Base-by-base conservation (phyloP, 441 rosid genomes). In the Kokia cookei region DNA sequence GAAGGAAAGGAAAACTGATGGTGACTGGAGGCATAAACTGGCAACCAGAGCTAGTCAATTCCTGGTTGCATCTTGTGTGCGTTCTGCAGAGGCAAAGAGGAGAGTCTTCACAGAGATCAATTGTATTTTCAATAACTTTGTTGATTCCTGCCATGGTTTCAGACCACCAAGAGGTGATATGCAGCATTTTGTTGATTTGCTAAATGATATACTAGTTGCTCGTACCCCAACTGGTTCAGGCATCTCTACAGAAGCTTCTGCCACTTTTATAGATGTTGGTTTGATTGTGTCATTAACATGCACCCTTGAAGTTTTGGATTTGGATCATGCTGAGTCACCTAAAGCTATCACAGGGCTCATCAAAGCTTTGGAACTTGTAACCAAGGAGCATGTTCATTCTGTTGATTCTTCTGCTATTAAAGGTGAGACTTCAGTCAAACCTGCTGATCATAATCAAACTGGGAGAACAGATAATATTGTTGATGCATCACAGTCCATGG, bases 11-110 rank as follows among this genome's bases (percentile, higher is more conserved):
- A 93, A 90, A 85, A 66, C 73, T n/a, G 97, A 93, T 77, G 84
- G 92, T 83, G 96, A 96, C 79, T 96, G 99, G 99, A 86, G 84
- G 82, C 89, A 92, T 79, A 96, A 93, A 80, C 88, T 96, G 65
- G 94, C 94, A 51, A 85, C 82, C 75, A 86, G 96, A 73, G 94
- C 97, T 67, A 91, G 88, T 81, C 97, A 93, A 66, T 88, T 92
- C 81, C 82, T 96, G 81, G 99, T 93, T 81, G 97, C 93, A 9
- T 86, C 97, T 73, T 92, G 98, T 80, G 93, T 93, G 76, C 94
- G 99, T 42, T 93, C 99, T 77, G 81, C 86, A 58, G 99, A 96
- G 83, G 97, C 96, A 61, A 93, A 94, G 84, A 91, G 73, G 90
- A 89, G 99, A 82, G 77, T 93, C 61, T 92, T 93, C 75, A 77